Conservation (phyloP, 1,139 yeast species). For the Saccharomyces hybrid region DNA sequence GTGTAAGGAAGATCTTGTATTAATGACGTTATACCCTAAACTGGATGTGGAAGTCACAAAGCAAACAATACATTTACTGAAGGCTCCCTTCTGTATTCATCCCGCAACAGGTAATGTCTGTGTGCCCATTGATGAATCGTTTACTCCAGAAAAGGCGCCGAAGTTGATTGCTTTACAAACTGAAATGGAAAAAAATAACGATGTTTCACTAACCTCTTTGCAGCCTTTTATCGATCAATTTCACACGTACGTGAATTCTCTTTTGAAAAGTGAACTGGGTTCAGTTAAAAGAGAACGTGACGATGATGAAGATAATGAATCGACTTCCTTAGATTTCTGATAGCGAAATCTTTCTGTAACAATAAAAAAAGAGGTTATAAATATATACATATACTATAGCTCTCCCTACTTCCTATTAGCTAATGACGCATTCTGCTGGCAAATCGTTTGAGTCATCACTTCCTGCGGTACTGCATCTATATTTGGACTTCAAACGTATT, state of each 20-base stretch:
- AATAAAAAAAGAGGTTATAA: neutral
- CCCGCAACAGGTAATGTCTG: slow-evolving; percentile 96
- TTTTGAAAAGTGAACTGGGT: slow-evolving; percentile 51
- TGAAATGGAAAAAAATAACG: slow-evolving; percentile 36
- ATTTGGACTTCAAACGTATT: slow-evolving; percentile 8
- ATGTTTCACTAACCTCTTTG: slow-evolving; percentile 61
- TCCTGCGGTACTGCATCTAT: neutral
- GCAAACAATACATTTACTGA: slow-evolving; percentile 82
- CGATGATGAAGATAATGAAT: slow-evolving; percentile 20
- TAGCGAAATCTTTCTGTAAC: neutral
- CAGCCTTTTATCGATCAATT: slow-evolving; percentile 72
- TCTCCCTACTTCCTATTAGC: neutral
- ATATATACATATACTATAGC: neutral
- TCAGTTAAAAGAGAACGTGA: slow-evolving; percentile 42
- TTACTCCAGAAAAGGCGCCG: slow-evolving; percentile 79
- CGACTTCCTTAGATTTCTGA: neutral
- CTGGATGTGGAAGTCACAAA: slow-evolving; percentile 89
- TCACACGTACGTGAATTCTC: slow-evolving; percentile 49
- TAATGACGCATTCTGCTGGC: neutral
- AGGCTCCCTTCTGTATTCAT: slow-evolving; percentile 97
- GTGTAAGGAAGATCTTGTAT: slow-evolving; percentile 74
- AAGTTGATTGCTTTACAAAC: slow-evolving; percentile 51
- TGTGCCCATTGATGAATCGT: slow-evolving; percentile 70
- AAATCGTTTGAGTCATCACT: neutral
- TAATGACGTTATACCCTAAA: slow-evolving; percentile 81